phyloP scores from a whole-genome alignment of 192 early-diverging fungal genomes.

The Anaeromyces robustus region DNA sequence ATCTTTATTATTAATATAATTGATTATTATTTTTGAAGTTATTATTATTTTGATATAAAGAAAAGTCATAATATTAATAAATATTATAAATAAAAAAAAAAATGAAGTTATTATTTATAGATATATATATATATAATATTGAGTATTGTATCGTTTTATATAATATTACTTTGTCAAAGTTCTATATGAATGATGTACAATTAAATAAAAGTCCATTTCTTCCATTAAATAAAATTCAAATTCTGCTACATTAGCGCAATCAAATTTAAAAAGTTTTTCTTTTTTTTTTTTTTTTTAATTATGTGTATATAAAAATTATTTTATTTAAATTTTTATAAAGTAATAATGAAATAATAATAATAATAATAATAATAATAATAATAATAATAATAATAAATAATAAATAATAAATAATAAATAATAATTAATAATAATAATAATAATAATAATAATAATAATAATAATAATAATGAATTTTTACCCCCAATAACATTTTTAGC shows the following conservation, averaged over 20 bases:
- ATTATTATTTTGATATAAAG: slow-evolving; percentile 4
- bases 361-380: too few relatives aligned
- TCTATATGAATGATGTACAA: slow-evolving; percentile 79
- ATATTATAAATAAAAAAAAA: too few relatives aligned
- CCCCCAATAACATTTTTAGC: slow-evolving; percentile 18
- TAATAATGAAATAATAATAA: too few relatives aligned
- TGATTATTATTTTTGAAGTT: background rate
- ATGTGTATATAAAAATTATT: too few relatives aligned
- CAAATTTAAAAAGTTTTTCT: slow-evolving; percentile 42
- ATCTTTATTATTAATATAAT: background rate
- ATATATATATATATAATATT: too few relatives aligned
- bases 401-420: too few relatives aligned
- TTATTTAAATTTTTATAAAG: too few relatives aligned
- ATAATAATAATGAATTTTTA: slow-evolving; percentile 8
- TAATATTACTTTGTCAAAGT: slow-evolving; percentile 18
- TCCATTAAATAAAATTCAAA: slow-evolving; percentile 86
- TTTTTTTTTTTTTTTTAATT: slow-evolving; percentile 4
- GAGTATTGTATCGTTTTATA: background rate
- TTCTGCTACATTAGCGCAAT: slow-evolving; percentile 64
- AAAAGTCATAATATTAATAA: too few relatives aligned
- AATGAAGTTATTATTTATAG: too few relatives aligned
- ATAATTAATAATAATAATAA: too few relatives aligned
- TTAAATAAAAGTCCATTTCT: slow-evolving; percentile 76
- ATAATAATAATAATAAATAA: too few relatives aligned
- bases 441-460: too few relatives aligned